Percentiles rank a stretch among this genome's conserved stretches.
These are phyloP conservation scores for Vaccinium darrowii DNA, from an alignment of 148 eudicot genomes.

Conservation along the genomic window DNA sequence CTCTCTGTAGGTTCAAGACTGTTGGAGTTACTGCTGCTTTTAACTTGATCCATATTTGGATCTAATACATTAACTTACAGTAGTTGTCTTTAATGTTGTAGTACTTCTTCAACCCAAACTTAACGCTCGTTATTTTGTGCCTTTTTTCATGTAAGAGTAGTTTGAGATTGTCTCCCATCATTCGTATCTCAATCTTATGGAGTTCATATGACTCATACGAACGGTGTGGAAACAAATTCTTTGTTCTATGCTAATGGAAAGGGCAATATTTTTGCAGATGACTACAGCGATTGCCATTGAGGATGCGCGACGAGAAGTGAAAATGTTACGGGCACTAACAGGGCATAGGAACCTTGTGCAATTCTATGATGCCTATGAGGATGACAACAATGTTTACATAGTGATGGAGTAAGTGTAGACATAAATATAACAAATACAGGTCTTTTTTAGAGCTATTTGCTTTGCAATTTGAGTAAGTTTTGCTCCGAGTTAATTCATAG, in stretches of 20 bases:
- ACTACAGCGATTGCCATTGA: conserved; percentile 91
- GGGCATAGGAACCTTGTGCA: conserved; percentile 81
- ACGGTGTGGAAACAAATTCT: conserved; percentile 2
- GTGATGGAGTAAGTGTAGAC: conserved; percentile 83
- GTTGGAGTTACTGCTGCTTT: not conserved
- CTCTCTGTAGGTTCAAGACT: not conserved
- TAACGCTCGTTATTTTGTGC: not conserved
- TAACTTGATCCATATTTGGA: not conserved
- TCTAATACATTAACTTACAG: not conserved
- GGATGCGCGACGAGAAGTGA: conserved; percentile 88
- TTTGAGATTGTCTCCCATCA: not conserved
- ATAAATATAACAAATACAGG: not conserved
- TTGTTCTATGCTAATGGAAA: conserved; percentile 19
- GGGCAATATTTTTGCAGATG: conserved; percentile 54
- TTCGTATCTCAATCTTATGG: conserved; percentile 1
- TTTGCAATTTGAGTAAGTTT: not conserved
- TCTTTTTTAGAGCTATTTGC: conserved; percentile 4
- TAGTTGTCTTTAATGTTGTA: not conserved
- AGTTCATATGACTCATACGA: not conserved
- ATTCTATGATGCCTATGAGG: conserved; percentile 87
- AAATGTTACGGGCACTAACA: conserved; percentile 73
- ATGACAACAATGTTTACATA: conserved; percentile 75
- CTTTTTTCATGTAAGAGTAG: not conserved
- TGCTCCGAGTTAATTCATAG: not conserved
- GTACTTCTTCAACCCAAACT: not conserved